These are phyloP conservation scores for Podila minutissima DNA, from an alignment of 192 early-diverging fungal genomes.

Conservation along the genomic window DNA sequence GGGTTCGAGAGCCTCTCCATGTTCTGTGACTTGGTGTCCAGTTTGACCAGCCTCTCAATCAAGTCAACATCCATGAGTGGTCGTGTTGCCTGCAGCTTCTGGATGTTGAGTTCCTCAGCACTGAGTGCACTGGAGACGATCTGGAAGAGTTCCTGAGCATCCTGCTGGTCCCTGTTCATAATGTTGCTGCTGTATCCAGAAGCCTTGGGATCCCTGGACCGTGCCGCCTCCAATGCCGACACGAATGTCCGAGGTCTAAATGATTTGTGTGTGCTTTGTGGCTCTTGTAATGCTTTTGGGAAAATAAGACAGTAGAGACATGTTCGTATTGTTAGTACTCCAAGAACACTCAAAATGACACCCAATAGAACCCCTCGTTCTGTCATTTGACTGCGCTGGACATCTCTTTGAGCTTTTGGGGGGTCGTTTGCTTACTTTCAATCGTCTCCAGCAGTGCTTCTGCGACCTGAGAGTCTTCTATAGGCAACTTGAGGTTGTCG, in stretches of 20 bases:
- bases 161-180: constrained; percentile 81
- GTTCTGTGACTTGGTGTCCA: constrained; percentile 6
- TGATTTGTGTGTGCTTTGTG: constrained; percentile 37
- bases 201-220: constrained; percentile 28
- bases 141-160: constrained; percentile 91
- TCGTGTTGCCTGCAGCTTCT: constrained; percentile 17
- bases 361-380: not conserved
- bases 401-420: too few species aligned
- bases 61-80: constrained; percentile 32
- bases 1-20: constrained; percentile 61
- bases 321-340: not conserved
- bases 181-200: constrained; percentile 59
- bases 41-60: constrained; percentile 15
- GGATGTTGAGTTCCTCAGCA: constrained; percentile 61
- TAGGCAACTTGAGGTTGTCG: constrained; percentile 16
- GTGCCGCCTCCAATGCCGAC: constrained; percentile 59
- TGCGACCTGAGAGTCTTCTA: constrained; percentile 31
- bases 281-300: constrained; percentile 41
- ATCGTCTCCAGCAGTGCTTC: constrained; percentile 42
- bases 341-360: not conserved
- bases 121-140: constrained; percentile 78
- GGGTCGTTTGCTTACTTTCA: constrained; percentile 17
- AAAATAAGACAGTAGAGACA: constrained; percentile 12
- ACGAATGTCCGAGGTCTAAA: constrained; percentile 73
- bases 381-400: too few species aligned